Base-by-base conservation (phyloP, 164 flowering plant genomes). In the Vitis rotundifolia region DNA sequence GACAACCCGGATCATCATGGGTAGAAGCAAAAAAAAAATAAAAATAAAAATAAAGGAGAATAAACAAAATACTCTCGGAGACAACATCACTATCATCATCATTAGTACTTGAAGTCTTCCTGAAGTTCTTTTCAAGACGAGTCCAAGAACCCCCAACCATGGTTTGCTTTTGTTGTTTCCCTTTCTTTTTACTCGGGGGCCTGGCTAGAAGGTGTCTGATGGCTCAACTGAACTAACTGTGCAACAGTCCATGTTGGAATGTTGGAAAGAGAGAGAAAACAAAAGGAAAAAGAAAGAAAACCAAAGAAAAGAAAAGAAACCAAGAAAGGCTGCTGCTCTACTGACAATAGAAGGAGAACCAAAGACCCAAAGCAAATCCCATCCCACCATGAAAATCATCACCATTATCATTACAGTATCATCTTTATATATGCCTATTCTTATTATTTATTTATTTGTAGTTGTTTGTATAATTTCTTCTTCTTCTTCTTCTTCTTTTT, bases 1-100 rank as follows among this genome's bases (percentile, higher is more conserved):
- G 94, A 90, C 88, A 86, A 89, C 80, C 90, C 90, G 71, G 88
- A 88, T 86, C 97, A 91, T 88, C 96, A 94, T 86, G 88, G 91
- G 75, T 87, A 89, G 82, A 48, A 78, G 73, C 58, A 51, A 61
- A 70, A 60, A 54, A 59, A 29, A 54, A 31, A 19, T 3, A 48
- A 7, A 28, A 64, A 60, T n/a, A n/a, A 64, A 22, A 28, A 62
- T 49, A 49, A 66, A 70, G 19, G 67, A 67, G 0, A 16, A 12
- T 1, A 68, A 22, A 54, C 9, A 61, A 52, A 70, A 65, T 15
- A 67, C 57, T 64, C 29, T 14, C 50, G 70, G 56, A 74, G 81
- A 77, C 75, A 79, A n/a, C 75, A 76, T 75, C 74, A 83, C 75
- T 59, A 65, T 83, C 80, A 74, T 68, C 69, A 68, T 76, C 77